Conservation (phyloP, 345 rosid species). For the Kandelia obovata region DNA sequence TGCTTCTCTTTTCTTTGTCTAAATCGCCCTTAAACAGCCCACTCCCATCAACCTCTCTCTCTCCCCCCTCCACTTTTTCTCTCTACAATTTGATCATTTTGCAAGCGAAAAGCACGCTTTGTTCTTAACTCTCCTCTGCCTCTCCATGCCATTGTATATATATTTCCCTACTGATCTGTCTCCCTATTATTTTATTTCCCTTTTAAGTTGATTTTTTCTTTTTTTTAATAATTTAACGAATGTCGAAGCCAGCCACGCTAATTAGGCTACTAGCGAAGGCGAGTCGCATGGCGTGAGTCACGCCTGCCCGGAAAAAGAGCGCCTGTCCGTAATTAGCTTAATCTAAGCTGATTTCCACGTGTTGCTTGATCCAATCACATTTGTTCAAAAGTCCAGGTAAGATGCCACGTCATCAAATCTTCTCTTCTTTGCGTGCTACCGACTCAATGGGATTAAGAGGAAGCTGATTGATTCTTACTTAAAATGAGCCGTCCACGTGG, state of each 20-base stretch:
- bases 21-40: slow-evolving; percentile 34
- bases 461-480: slow-evolving; percentile 15
- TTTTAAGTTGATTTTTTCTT: not conserved
- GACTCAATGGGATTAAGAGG: slow-evolving; percentile 31
- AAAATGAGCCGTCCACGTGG: slow-evolving; percentile 31
- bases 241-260: slow-evolving; percentile 19
- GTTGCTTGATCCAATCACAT: slow-evolving; percentile 27
- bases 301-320: slow-evolving; percentile 16
- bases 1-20: slow-evolving; percentile 19
- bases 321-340: not conserved
- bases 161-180: slow-evolving; percentile 11
- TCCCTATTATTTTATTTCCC: not conserved
- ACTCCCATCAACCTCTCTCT: slow-evolving; percentile 18
- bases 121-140: slow-evolving; percentile 24
- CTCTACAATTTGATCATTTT: not conserved
- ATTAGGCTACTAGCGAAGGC: not conserved
- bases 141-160: slow-evolving; percentile 10
- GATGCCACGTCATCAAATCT: slow-evolving; percentile 40
- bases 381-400: slow-evolving; percentile 49
- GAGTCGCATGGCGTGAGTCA: slow-evolving; percentile 28
- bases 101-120: slow-evolving; percentile 43
- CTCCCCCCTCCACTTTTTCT: slow-evolving; percentile 1
- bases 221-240: not conserved
- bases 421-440: slow-evolving; percentile 44
- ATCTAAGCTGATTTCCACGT: slow-evolving; percentile 27